Percentiles rank a stretch among this genome's conserved stretches.
phyloP scores from a whole-genome alignment of 495 filamentous ascomycete species.

The Chaetomium cochliodes region DNA sequence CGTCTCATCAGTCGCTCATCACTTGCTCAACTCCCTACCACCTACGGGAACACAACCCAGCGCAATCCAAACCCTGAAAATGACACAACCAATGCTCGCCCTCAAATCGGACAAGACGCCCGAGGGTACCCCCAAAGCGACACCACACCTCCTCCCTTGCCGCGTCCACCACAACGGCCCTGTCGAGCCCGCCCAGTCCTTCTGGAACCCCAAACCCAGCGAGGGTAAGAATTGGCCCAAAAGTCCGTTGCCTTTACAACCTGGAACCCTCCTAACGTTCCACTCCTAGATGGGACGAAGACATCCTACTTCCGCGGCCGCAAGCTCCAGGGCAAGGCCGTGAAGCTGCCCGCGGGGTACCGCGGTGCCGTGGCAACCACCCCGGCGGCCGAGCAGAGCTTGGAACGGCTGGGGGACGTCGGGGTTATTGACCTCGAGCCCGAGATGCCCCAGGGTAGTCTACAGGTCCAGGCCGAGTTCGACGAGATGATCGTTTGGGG shows the following conservation, averaged over 20 bases:
- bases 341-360: constrained; percentile 74
- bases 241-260: neutral
- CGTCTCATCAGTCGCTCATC: constrained; percentile 9
- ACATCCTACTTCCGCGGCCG: constrained; percentile 80
- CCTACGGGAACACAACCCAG: neutral
- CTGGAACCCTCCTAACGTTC: neutral
- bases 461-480: constrained; percentile 68
- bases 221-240: constrained; percentile 24
- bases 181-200: constrained; percentile 61
- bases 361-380: constrained; percentile 53
- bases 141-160: constrained; percentile 82
- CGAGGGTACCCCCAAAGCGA: constrained; percentile 45
- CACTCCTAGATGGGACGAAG: constrained; percentile 44
- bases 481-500: constrained; percentile 79
- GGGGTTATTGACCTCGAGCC: constrained; percentile 51
- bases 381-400: constrained; percentile 8
- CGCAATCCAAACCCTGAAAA: constrained; percentile 23
- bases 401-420: constrained; percentile 26
- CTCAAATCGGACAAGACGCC: constrained; percentile 22
- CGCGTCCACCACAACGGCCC: constrained; percentile 76
- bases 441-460: constrained; percentile 52
- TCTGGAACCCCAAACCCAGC: constrained; percentile 63
- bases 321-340: constrained; percentile 66
- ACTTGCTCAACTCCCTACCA: too few relatives aligned
- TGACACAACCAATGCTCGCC: constrained; percentile 34